These are phyloP conservation scores for Sporothrix brasiliensis DNA, from an alignment of 2,329 filamentous ascomycete genomes.

Conservation along the genomic window DNA sequence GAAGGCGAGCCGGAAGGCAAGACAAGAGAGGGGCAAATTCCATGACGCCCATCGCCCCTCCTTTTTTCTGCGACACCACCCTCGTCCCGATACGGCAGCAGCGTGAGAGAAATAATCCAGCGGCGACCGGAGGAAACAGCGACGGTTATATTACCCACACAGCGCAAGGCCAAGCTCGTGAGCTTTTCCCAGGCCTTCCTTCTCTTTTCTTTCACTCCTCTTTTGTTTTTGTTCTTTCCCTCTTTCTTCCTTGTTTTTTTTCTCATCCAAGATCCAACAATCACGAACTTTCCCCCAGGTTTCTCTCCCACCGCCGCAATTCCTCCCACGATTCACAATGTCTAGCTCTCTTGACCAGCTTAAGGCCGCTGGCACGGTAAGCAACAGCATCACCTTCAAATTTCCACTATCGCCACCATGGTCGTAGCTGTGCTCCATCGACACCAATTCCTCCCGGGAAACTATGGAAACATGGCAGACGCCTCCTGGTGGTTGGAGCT, in stretches of 20 bases:
- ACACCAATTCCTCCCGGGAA: background rate
- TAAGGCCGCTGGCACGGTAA: slow-evolving; percentile 93
- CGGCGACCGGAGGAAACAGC: slow-evolving; percentile 9
- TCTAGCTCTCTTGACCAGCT: slow-evolving; percentile 91
- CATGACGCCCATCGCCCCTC: slow-evolving; percentile 27
- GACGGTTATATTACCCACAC: slow-evolving; percentile 29
- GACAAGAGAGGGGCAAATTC: slow-evolving; percentile 29
- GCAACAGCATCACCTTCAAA: slow-evolving; percentile 46
- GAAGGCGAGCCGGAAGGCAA: slow-evolving; percentile 1
- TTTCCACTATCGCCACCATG: slow-evolving; percentile 1
- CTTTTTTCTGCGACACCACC: slow-evolving; percentile 22
- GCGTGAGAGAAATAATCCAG: slow-evolving; percentile 25
- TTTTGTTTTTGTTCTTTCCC: background rate
- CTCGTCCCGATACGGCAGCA: slow-evolving; percentile 24
- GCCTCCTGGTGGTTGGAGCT: background rate
- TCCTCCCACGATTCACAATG: slow-evolving; percentile 57
- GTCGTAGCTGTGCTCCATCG: slow-evolving; percentile 1
- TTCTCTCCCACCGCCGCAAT: slow-evolving; percentile 27
- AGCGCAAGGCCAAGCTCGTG: slow-evolving; percentile 22
- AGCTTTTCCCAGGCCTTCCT: slow-evolving; percentile 24
- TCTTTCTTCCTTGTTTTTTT: background rate
- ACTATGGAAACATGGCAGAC: background rate
- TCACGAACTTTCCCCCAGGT: background rate
- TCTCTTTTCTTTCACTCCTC: background rate
- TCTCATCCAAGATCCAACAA: slow-evolving; percentile 3